Percentiles rank a stretch among this genome's conserved stretches.
phyloP scores from a whole-genome alignment of 768 basidiomycete genomes.

The Crepidotus variabilis region DNA sequence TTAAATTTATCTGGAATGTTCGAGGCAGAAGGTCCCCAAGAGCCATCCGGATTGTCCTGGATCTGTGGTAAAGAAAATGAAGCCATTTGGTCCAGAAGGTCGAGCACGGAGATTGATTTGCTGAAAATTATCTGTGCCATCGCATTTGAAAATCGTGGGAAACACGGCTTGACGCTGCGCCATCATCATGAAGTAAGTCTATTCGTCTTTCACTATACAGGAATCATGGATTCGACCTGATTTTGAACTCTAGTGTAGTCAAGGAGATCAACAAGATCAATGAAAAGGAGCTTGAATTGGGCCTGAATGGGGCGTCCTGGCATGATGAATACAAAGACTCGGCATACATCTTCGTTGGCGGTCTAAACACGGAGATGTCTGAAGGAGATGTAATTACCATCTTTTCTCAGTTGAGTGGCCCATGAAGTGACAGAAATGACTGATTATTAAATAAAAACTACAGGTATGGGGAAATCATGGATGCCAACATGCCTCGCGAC shows the following conservation, averaged over 20 bases:
- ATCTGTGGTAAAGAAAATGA: conserved; percentile 87
- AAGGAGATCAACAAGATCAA: conserved; percentile 94
- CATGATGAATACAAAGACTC: conserved; percentile 98
- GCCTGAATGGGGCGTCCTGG: conserved; percentile 74
- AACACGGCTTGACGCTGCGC: conserved; percentile 21
- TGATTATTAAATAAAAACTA: not conserved
- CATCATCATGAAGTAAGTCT: conserved; percentile 65
- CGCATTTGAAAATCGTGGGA: conserved; percentile 31
- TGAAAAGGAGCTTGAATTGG: conserved; percentile 81
- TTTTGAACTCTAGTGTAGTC: conserved; percentile 60
- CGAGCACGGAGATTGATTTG: conserved; percentile 13
- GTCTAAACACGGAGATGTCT: conserved; percentile 82
- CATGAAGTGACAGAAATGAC: not conserved
- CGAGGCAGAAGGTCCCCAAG: conserved; percentile 85
- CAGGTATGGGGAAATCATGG: conserved; percentile 96
- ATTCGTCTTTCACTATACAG: conserved; percentile 8
- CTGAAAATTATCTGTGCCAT: conserved; percentile 21
- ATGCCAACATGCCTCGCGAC: conserved; percentile 92
- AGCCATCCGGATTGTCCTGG: conserved; percentile 88
- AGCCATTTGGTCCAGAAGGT: conserved; percentile 41
- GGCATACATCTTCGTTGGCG: conserved; percentile 92
- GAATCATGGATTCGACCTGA: conserved; percentile 1
- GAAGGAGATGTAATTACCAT: conserved; percentile 98
- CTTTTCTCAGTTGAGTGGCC: conserved; percentile 83
- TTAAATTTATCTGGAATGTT: conserved; percentile 90